phyloP scores from a whole-genome alignment of 305 asterid genomes.

The Solanum hybrid region DNA sequence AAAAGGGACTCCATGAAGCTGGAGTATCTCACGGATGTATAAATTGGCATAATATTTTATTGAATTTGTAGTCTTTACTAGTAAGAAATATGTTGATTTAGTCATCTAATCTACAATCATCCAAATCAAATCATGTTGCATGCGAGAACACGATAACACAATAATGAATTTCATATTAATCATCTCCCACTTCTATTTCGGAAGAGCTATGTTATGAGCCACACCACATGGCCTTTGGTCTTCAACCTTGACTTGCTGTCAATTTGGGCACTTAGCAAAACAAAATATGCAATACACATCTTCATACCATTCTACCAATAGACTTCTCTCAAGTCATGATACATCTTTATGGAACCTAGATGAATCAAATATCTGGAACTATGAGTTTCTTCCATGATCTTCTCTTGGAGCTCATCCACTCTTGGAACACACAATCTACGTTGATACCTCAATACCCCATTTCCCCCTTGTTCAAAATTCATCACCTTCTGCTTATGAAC shows the following conservation, averaged over 20 bases:
- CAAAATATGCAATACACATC: not conserved
- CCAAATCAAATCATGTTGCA: not conserved
- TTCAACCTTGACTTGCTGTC: not conserved
- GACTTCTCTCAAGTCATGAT: not conserved
- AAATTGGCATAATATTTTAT: not conserved
- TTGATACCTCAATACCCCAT: not conserved
- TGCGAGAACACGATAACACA: not conserved
- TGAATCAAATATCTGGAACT: not conserved
- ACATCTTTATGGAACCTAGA: not conserved
- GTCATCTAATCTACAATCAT: not conserved
- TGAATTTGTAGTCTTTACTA: not conserved
- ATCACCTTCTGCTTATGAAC: not conserved
- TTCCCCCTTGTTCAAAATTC: not conserved
- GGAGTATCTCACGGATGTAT: not conserved
- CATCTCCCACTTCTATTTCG: not conserved
- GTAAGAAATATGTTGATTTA: not conserved
- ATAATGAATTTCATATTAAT: not conserved
- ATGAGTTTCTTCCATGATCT: not conserved
- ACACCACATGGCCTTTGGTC: not conserved
- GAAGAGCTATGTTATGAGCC: not conserved
- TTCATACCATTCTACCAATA: not conserved
- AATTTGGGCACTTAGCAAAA: not conserved
- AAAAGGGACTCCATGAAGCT: not conserved
- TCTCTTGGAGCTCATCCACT: not conserved
- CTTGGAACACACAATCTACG: not conserved